Conservation (phyloP, 2,329 filamentous ascomycete species). For the Parastagonospora nodorum region DNA sequence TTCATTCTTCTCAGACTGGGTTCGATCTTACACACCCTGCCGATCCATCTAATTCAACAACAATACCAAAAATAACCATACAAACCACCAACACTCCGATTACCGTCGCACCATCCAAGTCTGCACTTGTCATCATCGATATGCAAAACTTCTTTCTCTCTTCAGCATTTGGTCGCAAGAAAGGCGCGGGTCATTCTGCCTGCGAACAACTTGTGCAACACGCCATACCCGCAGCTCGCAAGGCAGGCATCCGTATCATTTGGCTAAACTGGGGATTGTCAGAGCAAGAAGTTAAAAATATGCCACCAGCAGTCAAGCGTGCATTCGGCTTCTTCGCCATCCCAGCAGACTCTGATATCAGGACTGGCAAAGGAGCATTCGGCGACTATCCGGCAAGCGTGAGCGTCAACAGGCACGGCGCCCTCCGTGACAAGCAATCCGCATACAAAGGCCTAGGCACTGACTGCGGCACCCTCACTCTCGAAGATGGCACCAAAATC, state of each 20-base stretch:
- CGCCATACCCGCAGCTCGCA: constrained; percentile 47
- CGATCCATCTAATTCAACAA: constrained; percentile 27
- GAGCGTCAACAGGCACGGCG: constrained; percentile 22
- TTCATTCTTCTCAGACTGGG: constrained; percentile 48
- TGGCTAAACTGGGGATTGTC: constrained; percentile 52
- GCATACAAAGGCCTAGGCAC: constrained; percentile 44
- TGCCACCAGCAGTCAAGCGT: constrained; percentile 47
- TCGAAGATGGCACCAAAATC: constrained; percentile 29
- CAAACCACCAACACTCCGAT: constrained; percentile 33
- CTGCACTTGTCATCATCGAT: constrained; percentile 49
- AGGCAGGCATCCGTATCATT: constrained; percentile 45
- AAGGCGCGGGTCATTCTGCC: constrained; percentile 28
- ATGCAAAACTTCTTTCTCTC: constrained; percentile 54
- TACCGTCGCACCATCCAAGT: constrained; percentile 42
- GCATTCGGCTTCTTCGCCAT: constrained; percentile 43
- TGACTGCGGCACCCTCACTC: constrained; percentile 19
- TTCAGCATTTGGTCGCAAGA: constrained; percentile 24
- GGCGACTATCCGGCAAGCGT: constrained; percentile 12
- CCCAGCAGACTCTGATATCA: constrained; percentile 18
- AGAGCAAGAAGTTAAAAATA: constrained; percentile 40
- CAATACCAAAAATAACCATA: constrained; percentile 19
- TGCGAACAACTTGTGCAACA: constrained; percentile 37
- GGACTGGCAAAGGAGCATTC: constrained; percentile 5
- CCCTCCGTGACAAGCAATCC: background rate
- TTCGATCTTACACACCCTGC: constrained; percentile 55